Evolutionary conservation across 768 basidiomycete species (phyloP).

Genomic region (Trametopsis cervina): DNA sequence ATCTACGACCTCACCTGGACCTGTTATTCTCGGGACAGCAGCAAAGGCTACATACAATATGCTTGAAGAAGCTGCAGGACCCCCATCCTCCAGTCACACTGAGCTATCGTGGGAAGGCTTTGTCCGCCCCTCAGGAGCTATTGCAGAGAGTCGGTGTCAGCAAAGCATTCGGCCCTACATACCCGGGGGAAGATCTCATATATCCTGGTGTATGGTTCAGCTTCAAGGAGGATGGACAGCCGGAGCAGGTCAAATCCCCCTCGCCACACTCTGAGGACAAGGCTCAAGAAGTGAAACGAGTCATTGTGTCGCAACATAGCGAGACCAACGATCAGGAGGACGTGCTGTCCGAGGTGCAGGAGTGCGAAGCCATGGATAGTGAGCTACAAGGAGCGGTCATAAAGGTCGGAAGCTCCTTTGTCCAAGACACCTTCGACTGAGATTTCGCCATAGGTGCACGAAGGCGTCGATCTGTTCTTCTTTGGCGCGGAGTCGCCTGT

Average conservation of each 20-base stretch:
- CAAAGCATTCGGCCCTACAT: constrained; percentile 77
- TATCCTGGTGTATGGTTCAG: constrained; percentile 84
- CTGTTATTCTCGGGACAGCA: constrained; percentile 77
- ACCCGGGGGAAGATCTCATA: constrained; percentile 66
- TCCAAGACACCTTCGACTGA: background rate
- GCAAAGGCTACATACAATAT: constrained; percentile 77
- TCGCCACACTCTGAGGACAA: constrained; percentile 49
- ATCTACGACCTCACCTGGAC: constrained; percentile 76
- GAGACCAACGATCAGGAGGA: constrained; percentile 49
- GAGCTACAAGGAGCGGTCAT: constrained; percentile 62
- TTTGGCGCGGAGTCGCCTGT: constrained; percentile 49
- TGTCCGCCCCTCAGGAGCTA: constrained; percentile 56
- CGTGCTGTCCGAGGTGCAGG: constrained; percentile 65
- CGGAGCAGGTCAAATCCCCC: constrained; percentile 35
- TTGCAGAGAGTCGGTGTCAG: constrained; percentile 61
- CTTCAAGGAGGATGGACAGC: constrained; percentile 63
- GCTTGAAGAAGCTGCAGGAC: constrained; percentile 59
- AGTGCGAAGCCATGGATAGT: constrained; percentile 62
- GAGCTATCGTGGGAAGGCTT: constrained; percentile 55
- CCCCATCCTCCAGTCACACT: constrained; percentile 60
- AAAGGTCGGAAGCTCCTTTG: constrained; percentile 40
- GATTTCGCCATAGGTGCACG: constrained; percentile 46
- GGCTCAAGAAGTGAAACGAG: constrained; percentile 68
- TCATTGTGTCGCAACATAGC: constrained; percentile 67
- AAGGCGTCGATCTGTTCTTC: constrained; percentile 66